A percentile compares a stretch with the other conserved stretches of the same genome.
These are phyloP conservation scores for Ophiostoma ips DNA, from an alignment of 2,329 filamentous ascomycete genomes.

Conservation along the genomic window DNA sequence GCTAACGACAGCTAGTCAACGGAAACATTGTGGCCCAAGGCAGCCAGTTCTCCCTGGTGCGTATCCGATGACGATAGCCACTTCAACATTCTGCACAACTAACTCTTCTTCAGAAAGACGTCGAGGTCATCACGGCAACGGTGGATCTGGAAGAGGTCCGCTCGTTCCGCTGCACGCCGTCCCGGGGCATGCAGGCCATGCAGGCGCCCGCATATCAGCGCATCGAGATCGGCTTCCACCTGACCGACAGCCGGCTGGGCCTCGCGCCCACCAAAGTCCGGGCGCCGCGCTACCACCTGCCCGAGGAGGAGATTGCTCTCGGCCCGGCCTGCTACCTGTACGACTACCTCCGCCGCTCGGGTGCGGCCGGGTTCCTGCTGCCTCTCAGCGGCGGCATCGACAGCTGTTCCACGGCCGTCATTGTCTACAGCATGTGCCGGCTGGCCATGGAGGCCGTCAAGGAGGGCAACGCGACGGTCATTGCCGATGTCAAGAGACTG, in stretches of 20 bases:
- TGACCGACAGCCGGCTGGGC: conserved; percentile 18
- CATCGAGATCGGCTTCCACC: conserved; percentile 25
- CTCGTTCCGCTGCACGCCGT: conserved; percentile 40
- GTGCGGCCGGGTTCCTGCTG: conserved; percentile 37
- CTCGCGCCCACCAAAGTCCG: conserved; percentile 23
- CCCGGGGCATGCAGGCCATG: conserved; percentile 44
- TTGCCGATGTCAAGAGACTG: conserved; percentile 25
- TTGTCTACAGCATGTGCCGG: conserved; percentile 38
- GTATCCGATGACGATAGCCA: neutral
- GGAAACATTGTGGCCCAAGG: conserved; percentile 51
- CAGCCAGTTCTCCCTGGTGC: conserved; percentile 37
- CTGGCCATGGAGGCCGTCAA: conserved; percentile 40
- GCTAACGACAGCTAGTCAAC: conserved; percentile 28
- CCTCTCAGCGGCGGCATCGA: conserved; percentile 47
- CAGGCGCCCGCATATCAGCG: conserved; percentile 29
- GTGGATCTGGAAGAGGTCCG: conserved; percentile 60
- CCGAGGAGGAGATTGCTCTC: conserved; percentile 53
- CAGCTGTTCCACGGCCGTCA: conserved; percentile 32
- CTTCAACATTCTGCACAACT: conserved; percentile 18
- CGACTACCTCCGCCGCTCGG: conserved; percentile 41
- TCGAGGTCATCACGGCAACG: conserved; percentile 52
- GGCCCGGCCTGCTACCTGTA: conserved; percentile 49
- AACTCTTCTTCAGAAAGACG: conserved; percentile 36
- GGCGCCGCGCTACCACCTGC: conserved; percentile 37
- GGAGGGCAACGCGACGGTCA: conserved; percentile 25